Evolutionary conservation across 768 basidiomycete genomes (phyloP), one percentile per base, ranked within the genome.

Genomic region (Leccinum imitatum): DNA sequence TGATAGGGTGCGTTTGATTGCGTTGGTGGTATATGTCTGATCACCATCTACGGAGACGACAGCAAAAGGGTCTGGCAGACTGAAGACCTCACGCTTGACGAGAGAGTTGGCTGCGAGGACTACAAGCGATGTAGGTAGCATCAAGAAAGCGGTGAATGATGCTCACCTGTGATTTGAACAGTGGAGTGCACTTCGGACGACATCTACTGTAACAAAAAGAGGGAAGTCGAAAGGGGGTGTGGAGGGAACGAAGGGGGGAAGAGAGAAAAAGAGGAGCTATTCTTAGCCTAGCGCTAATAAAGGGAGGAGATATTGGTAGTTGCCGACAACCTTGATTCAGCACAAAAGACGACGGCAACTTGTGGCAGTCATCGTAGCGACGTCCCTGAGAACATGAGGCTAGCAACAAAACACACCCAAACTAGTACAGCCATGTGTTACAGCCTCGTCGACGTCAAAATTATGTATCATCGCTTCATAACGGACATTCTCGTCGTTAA

Each of bases 31-130:
- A 70, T 84, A 85, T 14, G 89, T 89, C 73, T 93, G 89, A 66
- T 91, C 87, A 51, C 86, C 88, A 69, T 94, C 93, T 60, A 94
- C 89, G 6, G 90, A 91, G 52, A 96, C 80, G 13, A 94, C 89
- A 7, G 90, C 93, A 69, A 93, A 93, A 4, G 93, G 93, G 74
- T 94, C 92, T 3, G 93, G 93, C 10, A 93, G 80, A 64, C 89
- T 80, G 69, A 93, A 84, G 7, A 93, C 76, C 66, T 92, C 90
- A 30, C 91, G 84, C 71, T 92, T 93, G 62, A 79, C 81, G 27
- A 93, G 82, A 39, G 84, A 84, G 64, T 80, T 85, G 44, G 91
- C 94, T 27, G 87, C 88, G 67, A 88, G 86, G 58, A 93, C 91
- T 93, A 66, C 31, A 37, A n/a, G 39, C n/a, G 48, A 52, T 59